Evolutionary conservation across 768 basidiomycete genomes (phyloP), one percentile per base, ranked within the genome.

Genomic region (Hydnum rufescens): DNA sequence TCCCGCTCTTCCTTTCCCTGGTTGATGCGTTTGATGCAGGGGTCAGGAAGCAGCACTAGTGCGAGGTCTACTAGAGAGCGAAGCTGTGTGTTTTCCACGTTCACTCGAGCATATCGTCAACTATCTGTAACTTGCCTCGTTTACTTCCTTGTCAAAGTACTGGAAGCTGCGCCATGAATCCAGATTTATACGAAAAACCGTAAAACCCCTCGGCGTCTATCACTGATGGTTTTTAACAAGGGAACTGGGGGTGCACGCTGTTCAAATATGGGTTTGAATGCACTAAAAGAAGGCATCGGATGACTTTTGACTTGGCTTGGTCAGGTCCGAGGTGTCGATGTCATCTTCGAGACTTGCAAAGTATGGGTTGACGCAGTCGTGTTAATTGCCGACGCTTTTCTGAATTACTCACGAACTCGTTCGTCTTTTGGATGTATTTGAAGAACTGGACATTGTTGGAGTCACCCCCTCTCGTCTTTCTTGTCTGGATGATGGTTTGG

Each of bases 161-260:
- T 99, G 93, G 64, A 96, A 99, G 65, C 81, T 86, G 60, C 93
- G 73, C 93, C 93, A 99, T 58, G 82, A 86, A 66, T 96, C 93
- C 67, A 99, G 93, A 74, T n/a, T 92, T 93, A 74, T 99, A 97
- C 89, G 89, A 99, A 66, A 93, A 95, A 66, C 95, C 84, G 71
- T 99, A 99, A 73, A 99, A 96, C 4, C 68, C 73, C 64, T 93
- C 86, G 51, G 96, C 92, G 52, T 76, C 75, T 64, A 22, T 80
- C 76, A 43, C 83, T 73, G 55, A 73, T 66, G 28, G 65, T 66
- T 5, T 92, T 92, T 26, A 99, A 74, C 54, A 71, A 65, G 4
- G 88, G 92, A 4, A 89, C 87, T 8, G 90, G 89, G 2, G 52
- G 77, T n/a, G 83, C 76, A 64, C 92, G 88, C 54, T 82, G 75